Evolutionary conservation across 2,329 filamentous ascomycete species (phyloP).

Genomic region (Stemphylium beticola): DNA sequence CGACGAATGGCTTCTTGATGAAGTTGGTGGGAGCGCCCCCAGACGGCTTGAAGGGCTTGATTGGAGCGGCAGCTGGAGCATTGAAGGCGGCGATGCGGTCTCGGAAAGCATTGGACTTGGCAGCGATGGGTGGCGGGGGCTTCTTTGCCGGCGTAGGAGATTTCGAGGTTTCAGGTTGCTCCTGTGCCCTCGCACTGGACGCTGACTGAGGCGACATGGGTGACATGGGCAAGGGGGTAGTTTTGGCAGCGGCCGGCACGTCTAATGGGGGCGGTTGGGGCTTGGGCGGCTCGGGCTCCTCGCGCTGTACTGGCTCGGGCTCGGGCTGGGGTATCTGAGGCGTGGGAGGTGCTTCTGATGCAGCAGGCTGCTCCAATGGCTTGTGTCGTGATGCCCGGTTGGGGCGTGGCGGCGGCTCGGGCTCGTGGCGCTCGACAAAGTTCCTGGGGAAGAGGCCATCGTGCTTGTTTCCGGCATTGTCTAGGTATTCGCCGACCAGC

Average conservation of each 20-base stretch:
- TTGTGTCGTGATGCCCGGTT: conserved; percentile 66
- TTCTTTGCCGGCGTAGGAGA: conserved; percentile 53
- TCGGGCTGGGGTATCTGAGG: conserved; percentile 40
- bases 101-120: conserved; percentile 88
- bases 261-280: conserved; percentile 47
- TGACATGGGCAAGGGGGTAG: conserved; percentile 30
- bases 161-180: conserved; percentile 50
- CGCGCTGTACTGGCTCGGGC: conserved; percentile 24
- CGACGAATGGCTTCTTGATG: conserved; percentile 96
- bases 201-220: conserved; percentile 39
- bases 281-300: conserved; percentile 45
- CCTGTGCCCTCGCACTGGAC: conserved; percentile 27
- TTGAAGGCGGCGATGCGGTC: conserved; percentile 98
- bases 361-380: conserved; percentile 42
- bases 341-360: conserved; percentile 36
- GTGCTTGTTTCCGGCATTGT: conserved; percentile 73
- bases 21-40: conserved; percentile 70
- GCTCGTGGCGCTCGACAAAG: conserved; percentile 96
- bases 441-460: conserved; percentile 94
- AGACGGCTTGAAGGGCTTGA: conserved; percentile 84
- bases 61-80: conserved; percentile 80
- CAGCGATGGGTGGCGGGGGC: conserved; percentile 70
- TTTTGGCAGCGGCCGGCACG: conserved; percentile 32
- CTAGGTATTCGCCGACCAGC: conserved; percentile 88
- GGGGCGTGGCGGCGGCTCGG: conserved; percentile 85